Conservation (phyloP, 1,284 basidiomycete genomes). For the Marasmius tenuissimus region DNA sequence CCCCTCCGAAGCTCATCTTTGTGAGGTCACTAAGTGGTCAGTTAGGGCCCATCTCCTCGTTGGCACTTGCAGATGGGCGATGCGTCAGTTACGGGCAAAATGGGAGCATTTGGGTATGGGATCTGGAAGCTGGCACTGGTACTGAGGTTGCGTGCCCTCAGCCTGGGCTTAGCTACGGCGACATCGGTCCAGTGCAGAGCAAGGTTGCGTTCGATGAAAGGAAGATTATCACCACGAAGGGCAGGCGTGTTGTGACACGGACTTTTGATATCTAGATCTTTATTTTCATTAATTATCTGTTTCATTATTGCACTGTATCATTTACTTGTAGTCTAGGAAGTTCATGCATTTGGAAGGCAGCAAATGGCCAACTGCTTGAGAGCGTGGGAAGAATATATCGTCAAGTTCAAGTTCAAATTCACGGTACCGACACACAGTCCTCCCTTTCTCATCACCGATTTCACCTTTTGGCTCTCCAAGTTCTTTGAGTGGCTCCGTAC, state of each 20-base stretch:
- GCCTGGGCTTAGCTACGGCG: slow-evolving; percentile 14
- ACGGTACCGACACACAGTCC: no score
- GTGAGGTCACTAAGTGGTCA: slow-evolving; percentile 70
- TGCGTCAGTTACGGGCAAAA: slow-evolving; percentile 72
- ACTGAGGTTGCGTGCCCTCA: slow-evolving; percentile 51
- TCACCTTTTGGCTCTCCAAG: no score
- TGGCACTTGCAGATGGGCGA: slow-evolving; percentile 74
- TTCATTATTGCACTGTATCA: no score
- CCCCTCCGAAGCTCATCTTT: slow-evolving; percentile 65
- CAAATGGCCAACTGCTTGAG: no score
- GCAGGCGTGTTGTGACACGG: slow-evolving; percentile 54
- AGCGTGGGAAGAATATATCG: no score
- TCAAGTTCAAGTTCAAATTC: no score
- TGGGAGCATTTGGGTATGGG: slow-evolving; percentile 81
- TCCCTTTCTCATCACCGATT: no score
- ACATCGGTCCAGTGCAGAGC: slow-evolving; percentile 25
- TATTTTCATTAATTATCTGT: slow-evolving; percentile 1
- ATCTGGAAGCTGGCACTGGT: slow-evolving; percentile 67
- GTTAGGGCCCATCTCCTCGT: slow-evolving; percentile 59
- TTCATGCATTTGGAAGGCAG: no score
- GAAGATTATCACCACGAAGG: slow-evolving; percentile 58
- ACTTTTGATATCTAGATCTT: slow-evolving; percentile 62
- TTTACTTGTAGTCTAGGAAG: no score
- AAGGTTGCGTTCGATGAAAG: slow-evolving; percentile 74
- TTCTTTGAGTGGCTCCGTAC: no score